These are phyloP conservation scores for Gloeopeniophorella convolvens DNA, from an alignment of 768 basidiomycete species.

Conservation along the genomic window DNA sequence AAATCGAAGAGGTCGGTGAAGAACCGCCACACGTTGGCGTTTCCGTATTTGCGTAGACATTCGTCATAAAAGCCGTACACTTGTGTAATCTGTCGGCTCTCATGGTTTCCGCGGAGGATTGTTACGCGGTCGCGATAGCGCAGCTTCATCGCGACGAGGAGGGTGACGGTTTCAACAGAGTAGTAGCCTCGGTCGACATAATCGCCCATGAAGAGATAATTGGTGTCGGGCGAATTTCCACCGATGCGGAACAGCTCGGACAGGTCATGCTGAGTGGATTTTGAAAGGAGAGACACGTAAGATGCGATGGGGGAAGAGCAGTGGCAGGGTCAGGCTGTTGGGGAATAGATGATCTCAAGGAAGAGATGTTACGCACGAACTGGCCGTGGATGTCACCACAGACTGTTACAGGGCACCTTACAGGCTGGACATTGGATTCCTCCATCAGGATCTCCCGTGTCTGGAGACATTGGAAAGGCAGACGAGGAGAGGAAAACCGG, in stretches of 20 bases:
- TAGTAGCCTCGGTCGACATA: conserved; percentile 99
- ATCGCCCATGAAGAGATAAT: conserved; percentile 99
- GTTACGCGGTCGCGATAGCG: conserved; percentile 98
- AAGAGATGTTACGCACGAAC: conserved; percentile 67
- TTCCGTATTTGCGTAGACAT: conserved; percentile 98
- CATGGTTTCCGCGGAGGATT: conserved; percentile 97
- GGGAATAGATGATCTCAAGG: conserved; percentile 20
- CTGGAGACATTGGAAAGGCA: conserved; percentile 35
- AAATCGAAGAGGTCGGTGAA: conserved; percentile 99
- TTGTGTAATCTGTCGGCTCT: conserved; percentile 98
- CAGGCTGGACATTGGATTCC: conserved; percentile 98
- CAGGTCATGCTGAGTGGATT: conserved; percentile 80
- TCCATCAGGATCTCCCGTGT: conserved; percentile 98
- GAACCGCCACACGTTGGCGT: conserved; percentile 99
- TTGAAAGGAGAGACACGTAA: conserved; percentile 12
- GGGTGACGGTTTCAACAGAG: conserved; percentile 96
- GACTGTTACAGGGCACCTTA: conserved; percentile 97
- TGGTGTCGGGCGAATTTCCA: conserved; percentile 97
- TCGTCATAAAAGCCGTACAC: conserved; percentile 99
- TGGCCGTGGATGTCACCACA: conserved; percentile 99
- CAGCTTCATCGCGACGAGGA: conserved; percentile 94
- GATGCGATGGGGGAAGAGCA: conserved; percentile 13
- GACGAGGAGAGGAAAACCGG: conserved; percentile 9
- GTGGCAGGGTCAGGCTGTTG: conserved; percentile 2
- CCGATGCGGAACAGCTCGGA: conserved; percentile 98